Percentiles rank a stretch among this genome's conserved stretches.
These are phyloP conservation scores for Termitomyces sp. DNA, from an alignment of 768 basidiomycete genomes.

Conservation along the genomic window DNA sequence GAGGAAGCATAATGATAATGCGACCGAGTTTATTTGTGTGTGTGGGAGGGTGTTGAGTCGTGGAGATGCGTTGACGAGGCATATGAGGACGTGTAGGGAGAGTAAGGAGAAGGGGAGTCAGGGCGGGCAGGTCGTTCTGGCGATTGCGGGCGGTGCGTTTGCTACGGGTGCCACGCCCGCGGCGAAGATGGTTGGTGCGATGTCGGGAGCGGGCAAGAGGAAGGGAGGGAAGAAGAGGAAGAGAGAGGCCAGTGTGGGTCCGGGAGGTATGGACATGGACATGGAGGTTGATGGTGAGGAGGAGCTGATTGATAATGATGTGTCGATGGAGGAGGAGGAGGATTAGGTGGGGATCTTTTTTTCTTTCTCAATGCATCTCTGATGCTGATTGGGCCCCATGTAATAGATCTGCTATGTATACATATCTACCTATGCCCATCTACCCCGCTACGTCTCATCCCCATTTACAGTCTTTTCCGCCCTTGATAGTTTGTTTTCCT, in stretches of 20 bases:
- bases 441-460: not conserved
- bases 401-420: not conserved
- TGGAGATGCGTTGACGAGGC: conserved; percentile 6
- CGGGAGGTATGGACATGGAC: not conserved
- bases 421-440: not conserved
- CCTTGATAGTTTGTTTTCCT: not conserved
- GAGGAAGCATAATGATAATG: conserved; percentile 12
- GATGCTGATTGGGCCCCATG: no score
- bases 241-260: not conserved
- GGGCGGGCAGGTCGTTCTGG: not conserved
- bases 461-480: not conserved
- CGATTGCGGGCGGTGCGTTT: not conserved
- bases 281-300: not conserved
- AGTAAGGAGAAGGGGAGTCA: conserved; percentile 2
- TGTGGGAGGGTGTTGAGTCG: conserved; percentile 7
- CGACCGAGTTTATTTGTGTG: conserved; percentile 13
- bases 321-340: not conserved
- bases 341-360: not conserved
- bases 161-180: not conserved
- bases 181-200: not conserved
- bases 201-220: not conserved
- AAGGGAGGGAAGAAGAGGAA: not conserved
- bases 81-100: conserved; percentile 9
- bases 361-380: no score
- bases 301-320: not conserved